Conservation (phyloP, 441 rosid species). For the Breynia disticha region DNA sequence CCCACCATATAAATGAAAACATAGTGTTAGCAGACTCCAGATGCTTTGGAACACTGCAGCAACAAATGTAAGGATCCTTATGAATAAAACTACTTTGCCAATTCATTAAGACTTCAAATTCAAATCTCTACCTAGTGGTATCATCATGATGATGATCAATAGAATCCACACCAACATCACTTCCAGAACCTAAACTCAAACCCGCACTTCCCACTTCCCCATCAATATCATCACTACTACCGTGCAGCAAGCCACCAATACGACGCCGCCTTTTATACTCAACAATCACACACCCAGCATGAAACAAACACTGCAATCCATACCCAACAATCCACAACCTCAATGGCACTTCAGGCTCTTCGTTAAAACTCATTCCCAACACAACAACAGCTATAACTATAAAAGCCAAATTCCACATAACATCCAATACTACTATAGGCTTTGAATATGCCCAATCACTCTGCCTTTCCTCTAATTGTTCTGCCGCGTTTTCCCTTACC, state of each 20-base stretch:
- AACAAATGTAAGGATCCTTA: background rate
- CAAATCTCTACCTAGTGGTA: constrained; percentile 51
- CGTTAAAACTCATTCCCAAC: constrained; percentile 48
- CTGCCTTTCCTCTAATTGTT: constrained; percentile 91
- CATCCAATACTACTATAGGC: constrained; percentile 73
- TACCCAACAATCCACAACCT: constrained; percentile 75
- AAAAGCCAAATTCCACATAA: constrained; percentile 78
- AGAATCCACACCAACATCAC: constrained; percentile 39
- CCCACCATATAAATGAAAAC: constrained; percentile 97
- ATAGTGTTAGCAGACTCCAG: constrained; percentile 90
- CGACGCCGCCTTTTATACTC: constrained; percentile 66
- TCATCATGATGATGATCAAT: constrained; percentile 46
- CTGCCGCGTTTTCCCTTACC: constrained; percentile 86
- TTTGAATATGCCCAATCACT: constrained; percentile 92
- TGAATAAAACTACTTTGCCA: no score
- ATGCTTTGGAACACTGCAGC: constrained; percentile 60
- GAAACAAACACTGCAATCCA: constrained; percentile 62
- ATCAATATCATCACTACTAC: constrained; percentile 24
- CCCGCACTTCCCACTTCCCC: constrained; percentile 26
- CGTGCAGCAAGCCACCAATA: constrained; percentile 35
- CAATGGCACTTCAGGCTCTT: constrained; percentile 58
- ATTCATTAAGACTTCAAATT: background rate
- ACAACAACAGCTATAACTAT: constrained; percentile 53
- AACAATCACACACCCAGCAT: constrained; percentile 56
- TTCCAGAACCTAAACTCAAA: constrained; percentile 42